Conservation (phyloP, 257 asterid species). For the Capsicum chinense region DNA sequence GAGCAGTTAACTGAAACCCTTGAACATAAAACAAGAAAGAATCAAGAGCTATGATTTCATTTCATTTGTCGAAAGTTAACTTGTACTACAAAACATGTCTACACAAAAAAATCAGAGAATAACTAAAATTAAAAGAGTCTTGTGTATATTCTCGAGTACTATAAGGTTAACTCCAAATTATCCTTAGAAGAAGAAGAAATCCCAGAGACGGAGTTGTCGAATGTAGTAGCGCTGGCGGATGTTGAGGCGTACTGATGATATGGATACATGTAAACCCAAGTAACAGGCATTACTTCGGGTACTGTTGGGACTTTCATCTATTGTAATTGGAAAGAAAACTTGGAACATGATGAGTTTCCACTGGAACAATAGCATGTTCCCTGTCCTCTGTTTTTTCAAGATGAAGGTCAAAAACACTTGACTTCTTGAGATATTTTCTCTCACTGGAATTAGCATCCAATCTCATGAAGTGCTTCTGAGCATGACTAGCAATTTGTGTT, state of each 20-base stretch:
- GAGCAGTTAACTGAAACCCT: background rate
- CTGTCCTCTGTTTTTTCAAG: background rate
- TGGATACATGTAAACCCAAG: constrained; percentile 15
- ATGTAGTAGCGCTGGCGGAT: constrained; percentile 3
- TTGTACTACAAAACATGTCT: background rate
- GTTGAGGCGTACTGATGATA: background rate
- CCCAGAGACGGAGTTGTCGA: background rate
- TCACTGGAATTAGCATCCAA: background rate
- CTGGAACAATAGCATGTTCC: background rate
- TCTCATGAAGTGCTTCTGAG: constrained; percentile 19
- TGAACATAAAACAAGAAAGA: background rate
- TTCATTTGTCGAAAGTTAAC: background rate
- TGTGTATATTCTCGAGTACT: background rate
- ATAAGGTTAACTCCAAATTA: background rate
- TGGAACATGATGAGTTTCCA: background rate
- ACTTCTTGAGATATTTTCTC: background rate
- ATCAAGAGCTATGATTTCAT: background rate
- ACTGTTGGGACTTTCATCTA: background rate
- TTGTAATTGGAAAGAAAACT: background rate
- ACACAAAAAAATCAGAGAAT: background rate
- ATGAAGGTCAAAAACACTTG: constrained; percentile 11
- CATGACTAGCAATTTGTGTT: background rate
- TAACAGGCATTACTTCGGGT: background rate
- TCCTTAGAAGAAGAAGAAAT: background rate
- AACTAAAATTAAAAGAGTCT: background rate